phyloP scores from a whole-genome alignment of 2,329 filamentous ascomycete species.

The Cladosporium cucumerinum region DNA sequence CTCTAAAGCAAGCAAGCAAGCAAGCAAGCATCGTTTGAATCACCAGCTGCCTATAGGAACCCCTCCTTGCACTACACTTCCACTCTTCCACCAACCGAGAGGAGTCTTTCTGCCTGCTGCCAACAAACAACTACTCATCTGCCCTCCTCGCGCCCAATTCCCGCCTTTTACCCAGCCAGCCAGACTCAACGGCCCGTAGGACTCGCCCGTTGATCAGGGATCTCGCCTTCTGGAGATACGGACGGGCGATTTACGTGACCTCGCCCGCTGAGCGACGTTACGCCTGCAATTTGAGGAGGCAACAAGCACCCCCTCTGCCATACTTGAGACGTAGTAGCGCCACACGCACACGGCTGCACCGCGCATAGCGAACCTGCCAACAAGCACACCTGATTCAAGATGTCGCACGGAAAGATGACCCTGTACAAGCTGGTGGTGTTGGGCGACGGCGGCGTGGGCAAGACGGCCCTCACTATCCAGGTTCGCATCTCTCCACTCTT shows the following conservation, averaged over 20 bases:
- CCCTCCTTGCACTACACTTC: background rate
- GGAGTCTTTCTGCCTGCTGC: slow-evolving; percentile 2
- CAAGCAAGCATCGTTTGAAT: slow-evolving; percentile 7
- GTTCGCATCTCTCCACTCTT: slow-evolving; percentile 19
- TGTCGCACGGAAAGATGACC: slow-evolving; percentile 40
- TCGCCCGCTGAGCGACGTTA: slow-evolving; percentile 10
- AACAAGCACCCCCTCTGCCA: background rate
- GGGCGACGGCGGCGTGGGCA: slow-evolving; percentile 96
- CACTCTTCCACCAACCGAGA: background rate
- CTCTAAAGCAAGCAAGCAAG: slow-evolving; percentile 14
- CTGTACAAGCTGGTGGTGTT: slow-evolving; percentile 91
- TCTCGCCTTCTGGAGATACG: slow-evolving; percentile 13
- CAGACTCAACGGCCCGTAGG: slow-evolving; percentile 14
- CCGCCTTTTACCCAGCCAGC: slow-evolving; percentile 16
- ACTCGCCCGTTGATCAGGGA: slow-evolving; percentile 16
- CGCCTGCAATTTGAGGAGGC: slow-evolving; percentile 1
- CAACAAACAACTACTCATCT: background rate
- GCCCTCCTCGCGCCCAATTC: slow-evolving; percentile 9
- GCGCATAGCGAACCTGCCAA: background rate
- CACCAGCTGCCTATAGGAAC: slow-evolving; percentile 4
- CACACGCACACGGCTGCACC: background rate
- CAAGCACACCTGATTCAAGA: slow-evolving; percentile 18
- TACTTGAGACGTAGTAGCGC: slow-evolving; percentile 12
- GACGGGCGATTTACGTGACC: slow-evolving; percentile 4
- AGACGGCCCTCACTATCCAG: slow-evolving; percentile 98